Evolutionary conservation across 257 asterid species (phyloP).

Genomic region (Coffea eugenioides): DNA sequence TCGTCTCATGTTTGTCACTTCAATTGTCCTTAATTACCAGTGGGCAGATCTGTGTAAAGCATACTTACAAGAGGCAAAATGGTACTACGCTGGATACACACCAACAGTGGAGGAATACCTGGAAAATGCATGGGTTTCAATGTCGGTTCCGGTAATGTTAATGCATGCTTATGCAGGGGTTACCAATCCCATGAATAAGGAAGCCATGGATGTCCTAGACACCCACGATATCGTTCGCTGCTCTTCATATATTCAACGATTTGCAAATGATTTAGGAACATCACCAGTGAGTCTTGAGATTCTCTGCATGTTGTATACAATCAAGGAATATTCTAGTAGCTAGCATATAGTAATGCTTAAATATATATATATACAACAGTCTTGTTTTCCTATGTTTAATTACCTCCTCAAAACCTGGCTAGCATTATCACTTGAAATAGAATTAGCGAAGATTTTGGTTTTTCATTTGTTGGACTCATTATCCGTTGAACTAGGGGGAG

Average conservation of each 20-base stretch:
- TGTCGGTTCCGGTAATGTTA: conserved; percentile 32
- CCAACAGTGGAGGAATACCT: conserved; percentile 27
- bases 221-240: conserved; percentile 29
- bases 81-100: conserved; percentile 18
- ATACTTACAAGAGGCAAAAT: conserved; percentile 25
- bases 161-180: conserved; percentile 33
- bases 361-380: too few relatives aligned
- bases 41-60: conserved; percentile 21
- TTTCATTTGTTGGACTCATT: background rate
- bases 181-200: conserved; percentile 34
- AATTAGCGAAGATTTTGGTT: background rate
- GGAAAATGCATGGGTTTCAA: conserved; percentile 38
- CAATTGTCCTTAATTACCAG: background rate
- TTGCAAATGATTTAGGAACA: conserved; percentile 52
- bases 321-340: too few relatives aligned
- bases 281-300: conserved; percentile 10
- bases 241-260: conserved; percentile 30
- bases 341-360: too few relatives aligned
- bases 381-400: too few relatives aligned
- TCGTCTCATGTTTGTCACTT: background rate
- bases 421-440: too few relatives aligned
- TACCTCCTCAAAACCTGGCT: background rate
- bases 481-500: background rate
- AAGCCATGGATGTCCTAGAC: conserved; percentile 22
- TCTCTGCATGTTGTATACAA: too few relatives aligned